Percentiles rank a stretch among this genome's conserved stretches.
Evolutionary conservation across 257 asterid genomes (phyloP).

Genomic region (Capsicum rhomboideum): DNA sequence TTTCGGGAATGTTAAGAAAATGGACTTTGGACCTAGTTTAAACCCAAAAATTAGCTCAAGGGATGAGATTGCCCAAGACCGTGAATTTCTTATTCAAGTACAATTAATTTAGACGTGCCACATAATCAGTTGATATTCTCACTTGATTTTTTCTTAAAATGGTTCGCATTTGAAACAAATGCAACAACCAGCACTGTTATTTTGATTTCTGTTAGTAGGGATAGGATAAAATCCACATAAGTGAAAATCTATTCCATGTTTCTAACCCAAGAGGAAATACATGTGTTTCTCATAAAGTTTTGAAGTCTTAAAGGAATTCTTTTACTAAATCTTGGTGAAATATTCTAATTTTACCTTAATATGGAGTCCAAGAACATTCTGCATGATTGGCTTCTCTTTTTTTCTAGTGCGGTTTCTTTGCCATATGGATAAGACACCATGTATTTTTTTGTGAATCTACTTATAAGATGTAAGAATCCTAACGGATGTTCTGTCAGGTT

Average conservation of each 20-base stretch:
- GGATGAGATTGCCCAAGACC: background rate
- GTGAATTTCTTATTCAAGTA: background rate
- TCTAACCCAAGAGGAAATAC: background rate
- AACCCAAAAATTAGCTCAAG: background rate
- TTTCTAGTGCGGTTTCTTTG: background rate
- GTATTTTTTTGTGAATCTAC: background rate
- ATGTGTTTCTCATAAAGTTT: background rate
- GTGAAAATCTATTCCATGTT: background rate
- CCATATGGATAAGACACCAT: background rate
- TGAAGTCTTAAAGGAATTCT: background rate
- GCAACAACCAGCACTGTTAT: background rate
- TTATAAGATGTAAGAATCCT: slow-evolving; percentile 4
- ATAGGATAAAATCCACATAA: background rate
- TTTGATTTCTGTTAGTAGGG: background rate
- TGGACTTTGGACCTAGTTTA: background rate
- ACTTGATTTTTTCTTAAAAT: background rate
- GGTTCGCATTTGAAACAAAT: background rate
- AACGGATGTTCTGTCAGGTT: background rate
- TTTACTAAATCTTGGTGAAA: background rate
- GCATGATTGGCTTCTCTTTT: background rate
- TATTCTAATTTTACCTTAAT: background rate
- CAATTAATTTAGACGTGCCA: background rate
- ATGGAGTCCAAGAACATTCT: background rate
- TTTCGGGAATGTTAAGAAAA: background rate
- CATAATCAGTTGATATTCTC: background rate